Conservation (phyloP, 345 rosid genomes). For the Citropsis articulata region DNA sequence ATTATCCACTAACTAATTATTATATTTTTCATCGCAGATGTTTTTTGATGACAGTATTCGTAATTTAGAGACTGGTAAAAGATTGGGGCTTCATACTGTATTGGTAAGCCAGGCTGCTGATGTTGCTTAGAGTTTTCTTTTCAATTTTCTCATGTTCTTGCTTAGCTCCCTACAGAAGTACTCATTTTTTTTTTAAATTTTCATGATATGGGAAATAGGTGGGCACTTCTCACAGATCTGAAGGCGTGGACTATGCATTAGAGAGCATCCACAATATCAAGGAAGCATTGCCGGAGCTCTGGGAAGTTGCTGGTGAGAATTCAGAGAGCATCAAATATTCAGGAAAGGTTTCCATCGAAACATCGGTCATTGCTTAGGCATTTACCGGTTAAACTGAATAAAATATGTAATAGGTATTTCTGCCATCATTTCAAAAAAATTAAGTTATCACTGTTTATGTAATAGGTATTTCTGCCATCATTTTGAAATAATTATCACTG, state of each 20-base stretch:
- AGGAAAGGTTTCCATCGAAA: constrained; percentile 57
- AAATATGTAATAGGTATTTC: neutral
- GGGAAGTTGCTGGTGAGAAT: constrained; percentile 65
- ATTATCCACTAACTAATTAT: neutral
- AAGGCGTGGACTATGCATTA: constrained; percentile 72
- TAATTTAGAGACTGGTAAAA: constrained; percentile 74
- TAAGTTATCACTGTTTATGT: too few species aligned
- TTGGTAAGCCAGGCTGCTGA: constrained; percentile 44
- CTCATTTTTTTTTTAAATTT: neutral
- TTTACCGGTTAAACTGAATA: neutral
- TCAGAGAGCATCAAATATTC: constrained; percentile 40
- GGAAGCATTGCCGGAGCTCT: constrained; percentile 84
- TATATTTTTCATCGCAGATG: constrained; percentile 42
- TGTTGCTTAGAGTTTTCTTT: too few species aligned
- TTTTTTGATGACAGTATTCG: constrained; percentile 89
- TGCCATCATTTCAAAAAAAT: neutral
- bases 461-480: too few species aligned
- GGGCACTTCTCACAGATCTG: constrained; percentile 58
- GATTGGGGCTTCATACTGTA: constrained; percentile 73
- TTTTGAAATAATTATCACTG: too few species aligned
- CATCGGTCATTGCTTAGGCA: constrained; percentile 57
- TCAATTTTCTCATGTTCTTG: neutral
- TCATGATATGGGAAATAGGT: constrained; percentile 33
- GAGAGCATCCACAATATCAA: constrained; percentile 89
- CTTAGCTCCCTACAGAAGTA: neutral